Base-by-base conservation (phyloP, 148 eudicot genomes). In the Chenopodium formosanum region DNA sequence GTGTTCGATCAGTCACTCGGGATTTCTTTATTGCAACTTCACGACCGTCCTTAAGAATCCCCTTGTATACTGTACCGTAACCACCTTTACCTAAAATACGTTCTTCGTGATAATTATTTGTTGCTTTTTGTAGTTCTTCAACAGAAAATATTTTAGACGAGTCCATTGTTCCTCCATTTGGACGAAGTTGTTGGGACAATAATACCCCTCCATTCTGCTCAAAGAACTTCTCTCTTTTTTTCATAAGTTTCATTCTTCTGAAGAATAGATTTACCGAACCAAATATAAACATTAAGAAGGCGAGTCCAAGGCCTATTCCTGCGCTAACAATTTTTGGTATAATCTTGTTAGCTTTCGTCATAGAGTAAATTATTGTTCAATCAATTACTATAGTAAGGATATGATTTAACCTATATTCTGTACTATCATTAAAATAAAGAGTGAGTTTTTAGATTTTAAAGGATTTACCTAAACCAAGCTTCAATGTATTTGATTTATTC, bases 191-290 rank as follows among this genome's bases (percentile, higher is more conserved):
- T 79, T 78, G 82, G 53, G 4, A 2, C 25, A 83, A 73, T 12
- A 83, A 34, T 48, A 78, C 16, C 34, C 85, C 85, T n/a, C 85
- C 85, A 73, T 83, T 78, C 7, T 64, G 71, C 58, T 64, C 74
- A 29, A 83, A 83, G 73, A 76, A 76, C 44, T 81, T 73, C 53
- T 81, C 75, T 46, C 60, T 77, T 40, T 50, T 56, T 73, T 81
- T 81, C 22, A 78, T 64, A 0, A 77, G 76, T 67, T 78, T 78
- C 37, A 34, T 64, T 9, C 37, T 65, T 20, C 19, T 73, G 4
- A 9, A 27, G 56, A n/a, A 50, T 64, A 77, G 37, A 66, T 73
- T 78, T 29, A 75, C 22, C 22, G 48, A 81, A 5, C 74, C 1
- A 6, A 56, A 12, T 16, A 68, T 0, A 27, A 56, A 14, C 22